These are phyloP conservation scores for Fonsecaea multimorphosa DNA, from an alignment of 2,329 filamentous ascomycete genomes.

Conservation along the genomic window DNA sequence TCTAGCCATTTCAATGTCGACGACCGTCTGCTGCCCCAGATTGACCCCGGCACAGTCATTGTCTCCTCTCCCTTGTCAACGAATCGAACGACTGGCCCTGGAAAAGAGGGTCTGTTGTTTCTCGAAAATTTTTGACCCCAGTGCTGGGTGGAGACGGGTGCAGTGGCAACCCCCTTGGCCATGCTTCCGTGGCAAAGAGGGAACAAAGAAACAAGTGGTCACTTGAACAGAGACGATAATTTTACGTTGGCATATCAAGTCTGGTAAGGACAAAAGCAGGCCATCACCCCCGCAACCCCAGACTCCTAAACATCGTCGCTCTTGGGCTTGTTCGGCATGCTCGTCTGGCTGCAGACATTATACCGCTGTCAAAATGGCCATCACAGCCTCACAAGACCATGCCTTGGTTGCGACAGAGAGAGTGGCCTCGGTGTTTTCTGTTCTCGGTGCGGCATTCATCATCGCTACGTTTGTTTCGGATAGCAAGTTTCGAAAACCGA, in stretches of 20 bases:
- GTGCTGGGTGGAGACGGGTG: neutral
- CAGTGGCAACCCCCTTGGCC: conserved; percentile 1
- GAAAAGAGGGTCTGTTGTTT: neutral
- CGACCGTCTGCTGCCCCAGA: conserved; percentile 18
- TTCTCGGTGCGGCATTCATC: conserved; percentile 74
- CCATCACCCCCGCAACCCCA: conserved; percentile 12
- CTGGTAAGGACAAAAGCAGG: conserved; percentile 11
- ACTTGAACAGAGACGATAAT: conserved; percentile 1
- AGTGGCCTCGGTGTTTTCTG: conserved; percentile 71
- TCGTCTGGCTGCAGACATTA: conserved; percentile 1
- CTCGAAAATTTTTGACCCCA: neutral
- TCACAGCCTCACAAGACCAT: conserved; percentile 49
- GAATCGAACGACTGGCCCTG: conserved; percentile 2
- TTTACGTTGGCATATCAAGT: conserved; percentile 8
- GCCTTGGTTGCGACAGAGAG: conserved; percentile 70
- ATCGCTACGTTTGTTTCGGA: conserved; percentile 73
- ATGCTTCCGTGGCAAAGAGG: conserved; percentile 8
- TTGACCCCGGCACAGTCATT: conserved; percentile 11
- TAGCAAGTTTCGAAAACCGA: conserved; percentile 78
- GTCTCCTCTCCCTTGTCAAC: neutral
- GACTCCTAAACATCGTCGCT: neutral
- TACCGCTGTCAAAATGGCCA: conserved; percentile 29
- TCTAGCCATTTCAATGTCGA: conserved; percentile 26
- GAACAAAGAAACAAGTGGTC: neutral
- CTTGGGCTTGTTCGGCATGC: conserved; percentile 10